Evolutionary conservation across 768 basidiomycete species (phyloP), one percentile per base, ranked within the genome.

Genomic region (Tylopilus felleus): DNA sequence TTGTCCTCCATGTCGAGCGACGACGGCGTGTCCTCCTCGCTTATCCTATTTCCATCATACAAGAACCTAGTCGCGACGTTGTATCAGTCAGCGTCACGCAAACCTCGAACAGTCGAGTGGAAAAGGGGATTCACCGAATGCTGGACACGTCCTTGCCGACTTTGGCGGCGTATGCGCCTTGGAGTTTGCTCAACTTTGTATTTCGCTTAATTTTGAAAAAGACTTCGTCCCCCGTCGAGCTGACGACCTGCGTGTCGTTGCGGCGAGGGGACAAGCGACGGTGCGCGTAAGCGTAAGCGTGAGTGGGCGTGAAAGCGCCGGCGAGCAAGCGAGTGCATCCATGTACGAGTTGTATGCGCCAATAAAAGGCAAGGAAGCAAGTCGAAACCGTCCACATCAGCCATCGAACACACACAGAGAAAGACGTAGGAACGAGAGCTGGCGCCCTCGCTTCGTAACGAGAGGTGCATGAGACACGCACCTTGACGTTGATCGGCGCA

Each of bases 141-240:
- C 85, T 89, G 59, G 67, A 61, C 19, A 93, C 87, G 60, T 95
- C 92, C 71, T 93, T 93, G 53, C 93, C 93, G 16, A 96, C 92
- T 66, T 94, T 93, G 68, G 77, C 83, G 51, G 93, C 93, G 72
- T 97, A 97, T 41, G 93, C 93, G 56, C 84, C 89, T 69, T 93
- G 90, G 23, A 96, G 81, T 76, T 96, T 97, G 78, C 84, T 89
- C 62, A 97, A 74, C 76, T 88, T 93, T 41, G 93, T 95, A 72
- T 81, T 89, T 66, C 88, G 83, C 75, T 95, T 97, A 75, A 97
- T 95, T 80, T 97, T 96, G 81, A 97, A 97, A 74, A 89, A 96
- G 25, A 96, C 90, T 69, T 95, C 93, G 31, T 94, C 90, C 53
- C 90, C 91, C 13, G 74, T 69, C 35, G 87, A 79, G 60, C 81